Evolutionary conservation across 495 filamentous ascomycete genomes (phyloP).

Genomic region (Penicillium coprophilum): DNA sequence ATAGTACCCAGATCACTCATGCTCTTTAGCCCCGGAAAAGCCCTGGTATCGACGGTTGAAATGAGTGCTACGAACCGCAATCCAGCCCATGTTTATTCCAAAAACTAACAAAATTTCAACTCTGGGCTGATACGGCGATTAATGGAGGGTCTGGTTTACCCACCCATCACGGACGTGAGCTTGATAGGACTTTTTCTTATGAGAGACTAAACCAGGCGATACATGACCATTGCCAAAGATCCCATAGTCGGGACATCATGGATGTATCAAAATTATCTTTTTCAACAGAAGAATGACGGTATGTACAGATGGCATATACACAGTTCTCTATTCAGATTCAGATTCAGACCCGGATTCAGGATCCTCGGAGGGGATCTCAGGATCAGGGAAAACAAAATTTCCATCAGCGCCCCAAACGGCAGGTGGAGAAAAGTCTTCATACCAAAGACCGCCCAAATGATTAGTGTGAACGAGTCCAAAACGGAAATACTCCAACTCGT

Average conservation of each 20-base stretch:
- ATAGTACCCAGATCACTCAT: too few relatives aligned
- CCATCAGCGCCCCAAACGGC: conserved; percentile 65
- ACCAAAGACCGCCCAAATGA: conserved; percentile 52
- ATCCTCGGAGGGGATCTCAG: conserved; percentile 1
- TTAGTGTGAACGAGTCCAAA: conserved; percentile 68
- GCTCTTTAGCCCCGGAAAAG: too few relatives aligned
- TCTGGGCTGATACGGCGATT: not conserved
- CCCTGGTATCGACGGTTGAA: not conserved
- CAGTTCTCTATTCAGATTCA: not conserved
- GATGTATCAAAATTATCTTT: not conserved
- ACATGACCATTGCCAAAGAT: not conserved
- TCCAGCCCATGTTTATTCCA: not conserved
- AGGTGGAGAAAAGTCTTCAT: conserved; percentile 76
- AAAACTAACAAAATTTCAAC: not conserved
- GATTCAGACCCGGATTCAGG: not conserved
- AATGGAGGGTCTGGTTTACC: too few relatives aligned
- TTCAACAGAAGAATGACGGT: not conserved
- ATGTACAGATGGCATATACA: not conserved
- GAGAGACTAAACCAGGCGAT: not conserved
- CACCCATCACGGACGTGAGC: not conserved
- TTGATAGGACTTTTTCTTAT: too few relatives aligned
- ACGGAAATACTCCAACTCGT: conserved; percentile 69
- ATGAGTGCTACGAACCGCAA: not conserved
- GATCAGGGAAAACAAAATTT: conserved; percentile 36
- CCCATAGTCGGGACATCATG: not conserved